Evolutionary conservation across 371 early-diverging fungal species (phyloP), one percentile per base, ranked within the genome.

Genomic region (Aphelidium insulamus): DNA sequence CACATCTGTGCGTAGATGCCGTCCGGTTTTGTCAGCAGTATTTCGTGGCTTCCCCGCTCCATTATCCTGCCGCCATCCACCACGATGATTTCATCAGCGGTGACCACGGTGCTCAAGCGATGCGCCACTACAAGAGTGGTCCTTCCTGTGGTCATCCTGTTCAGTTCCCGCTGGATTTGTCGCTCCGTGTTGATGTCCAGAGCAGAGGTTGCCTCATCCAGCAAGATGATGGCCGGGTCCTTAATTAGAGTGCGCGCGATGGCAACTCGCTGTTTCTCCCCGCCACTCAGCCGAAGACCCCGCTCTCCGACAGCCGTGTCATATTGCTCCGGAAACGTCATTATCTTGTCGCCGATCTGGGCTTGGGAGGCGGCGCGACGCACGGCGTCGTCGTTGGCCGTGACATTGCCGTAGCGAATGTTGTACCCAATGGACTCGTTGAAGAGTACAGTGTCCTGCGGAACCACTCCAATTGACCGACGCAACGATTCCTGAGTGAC

Each of bases 161-260:
- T 53, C 22, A 73, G 43, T 29, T 63, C 64, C 19, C 58, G 51
- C 32, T 83, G 50, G 11, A 82, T 59, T 11, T 62, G 57, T 30
- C 68, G 68, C 48, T 95, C 94, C 1, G 97, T 91, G 23, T 66
- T 63, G 1, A 77, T 69, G 42, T 94, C 94, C 12, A 94, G 51
- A 1, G 92, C 81, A 1, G 90, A 83, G 1, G 97, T 94, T 11
- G 87, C 77, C 44, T 91, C 91, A 48, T 88, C 91, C 46, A 91
- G 66, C 41, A 87, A 66, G 36, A 81, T 37, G 21, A 87, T 77
- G 3, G 68, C 64, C 5, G 82, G 61, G 28, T 69, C 59, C 39
- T 77, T 81, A 20, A 90, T 58, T 22, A 88, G 64, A 1, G 85
- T 72, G 19, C 83, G 50, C 2, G 79, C 70, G 29, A 83, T 39